phyloP scores from a whole-genome alignment of 148 eudicot species.

The Agrostemma githago region DNA sequence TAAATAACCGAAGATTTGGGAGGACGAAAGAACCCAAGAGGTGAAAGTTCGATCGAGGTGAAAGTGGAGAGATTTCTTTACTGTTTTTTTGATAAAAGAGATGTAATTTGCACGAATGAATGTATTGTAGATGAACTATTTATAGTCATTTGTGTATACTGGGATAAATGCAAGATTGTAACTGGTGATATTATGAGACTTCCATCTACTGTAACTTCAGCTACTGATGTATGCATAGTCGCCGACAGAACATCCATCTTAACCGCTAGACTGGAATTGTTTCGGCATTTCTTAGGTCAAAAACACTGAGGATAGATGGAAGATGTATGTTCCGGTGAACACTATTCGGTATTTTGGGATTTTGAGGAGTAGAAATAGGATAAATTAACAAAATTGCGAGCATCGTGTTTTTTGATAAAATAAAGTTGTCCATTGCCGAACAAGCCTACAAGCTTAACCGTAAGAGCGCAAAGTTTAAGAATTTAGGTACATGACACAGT shows the following conservation, averaged over 20 bases:
- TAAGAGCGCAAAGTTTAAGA: background rate
- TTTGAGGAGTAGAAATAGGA: no score
- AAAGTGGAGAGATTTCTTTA: no score
- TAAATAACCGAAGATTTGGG: background rate
- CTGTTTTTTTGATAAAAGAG: conserved; percentile 11
- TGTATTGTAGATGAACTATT: conserved; percentile 13
- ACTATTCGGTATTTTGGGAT: no score
- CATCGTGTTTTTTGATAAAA: background rate
- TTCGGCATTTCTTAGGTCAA: no score
- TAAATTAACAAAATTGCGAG: background rate
- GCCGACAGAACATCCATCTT: no score
- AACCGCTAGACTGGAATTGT: no score
- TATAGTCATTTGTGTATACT: conserved; percentile 3
- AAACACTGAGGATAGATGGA: no score
- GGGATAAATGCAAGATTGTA: background rate
- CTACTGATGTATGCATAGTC: no score
- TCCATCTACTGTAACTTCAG: no score
- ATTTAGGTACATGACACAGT: background rate
- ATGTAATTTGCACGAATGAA: conserved; percentile 1
- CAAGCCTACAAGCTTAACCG: conserved; percentile 13
- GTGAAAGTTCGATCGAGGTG: background rate
- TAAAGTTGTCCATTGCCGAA: conserved; percentile 2
- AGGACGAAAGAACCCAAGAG: conserved; percentile 1
- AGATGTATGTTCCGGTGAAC: no score
- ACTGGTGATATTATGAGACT: background rate